Base-by-base conservation (phyloP, 2,329 filamentous ascomycete species). In the Monosporascus sp. region DNA sequence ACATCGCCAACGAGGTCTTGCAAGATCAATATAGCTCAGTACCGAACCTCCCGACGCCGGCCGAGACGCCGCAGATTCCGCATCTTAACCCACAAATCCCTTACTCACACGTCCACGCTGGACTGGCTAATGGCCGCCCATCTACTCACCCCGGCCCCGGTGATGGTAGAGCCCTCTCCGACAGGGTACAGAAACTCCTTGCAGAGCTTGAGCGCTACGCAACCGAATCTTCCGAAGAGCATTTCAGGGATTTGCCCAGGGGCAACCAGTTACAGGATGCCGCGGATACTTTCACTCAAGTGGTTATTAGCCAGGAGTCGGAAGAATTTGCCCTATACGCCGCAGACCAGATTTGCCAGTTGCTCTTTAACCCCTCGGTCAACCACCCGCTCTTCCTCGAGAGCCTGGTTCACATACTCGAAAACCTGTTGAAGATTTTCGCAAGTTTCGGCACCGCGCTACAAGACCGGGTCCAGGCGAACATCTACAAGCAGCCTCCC, bases 281-380 rank as follows among this genome's bases (percentile, higher is more conserved):
- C 11, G 77, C 85, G 11, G 84, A 87, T 66, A 79, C 80, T 0
- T 70, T 87, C 37, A 79, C 84, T 7, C 78, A 83, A 63, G 72
- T 83, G 17, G 81, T 86, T 54, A 85, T 87, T 65, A 83, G 84
- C 8, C 83, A 85, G 61, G 79, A 73, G 40, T 82, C 81, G 0
- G 83, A 86, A 45, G 81, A 84, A 19, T 80, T 83, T 55, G 77
- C 79, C 37, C 74, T 81, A 3, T 82, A 77, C 54, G 80, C 82
- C 16, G 81, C 82, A 1, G 82, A 85, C 57, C 79, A 83, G 59
- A 82, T 87, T 47, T 80, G 78, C 51, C 71, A 74, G 19, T 68
- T 81, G 11, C 74, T 87, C 16, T 84, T 86, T 64, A 76, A 75
- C 53, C 66, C 56, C 46, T 73, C 73, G 55, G 73, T 76, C 7